Evolutionary conservation across 2,329 filamentous ascomycete species (phyloP), one percentile per base, ranked within the genome.

Genomic region (Cytospora leucostoma): DNA sequence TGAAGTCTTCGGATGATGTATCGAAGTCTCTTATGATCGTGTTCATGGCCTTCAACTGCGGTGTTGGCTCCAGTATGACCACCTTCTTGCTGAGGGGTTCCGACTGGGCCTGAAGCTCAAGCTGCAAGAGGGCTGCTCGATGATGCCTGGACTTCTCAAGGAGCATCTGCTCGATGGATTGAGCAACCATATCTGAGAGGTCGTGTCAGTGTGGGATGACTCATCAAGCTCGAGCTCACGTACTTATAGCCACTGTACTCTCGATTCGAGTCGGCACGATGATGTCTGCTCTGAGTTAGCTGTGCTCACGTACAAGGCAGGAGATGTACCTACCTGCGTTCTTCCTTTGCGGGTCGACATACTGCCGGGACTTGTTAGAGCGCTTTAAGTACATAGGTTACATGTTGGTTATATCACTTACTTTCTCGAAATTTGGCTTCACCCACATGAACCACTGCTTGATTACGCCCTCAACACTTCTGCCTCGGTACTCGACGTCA

Each of bases 361-460:
- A 98, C 82, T 86, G 61, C 19, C n/a, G 61, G 7, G 8, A 33
- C 7, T 19, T 11, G 71, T 61, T 71, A 69, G 63, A 60, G n/a
- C 13, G 4, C 21, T 21, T 27, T 11, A 7, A 6, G 4, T 13
- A 1, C 4, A 27, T 2, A 3, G 27, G 10, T n/a, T 21, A 11
- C 6, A 55, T 7, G 12, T 44, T 13, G 17, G 0, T 35, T 2
- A 7, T 11, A 7, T 37, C 4, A 59, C 71, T 61, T 72, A 83
- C 84, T 76, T 90, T 92, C 75, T 94, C 90, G 71, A 96, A 98
- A 72, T 98, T 98, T 3, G 95, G 95, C 77, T 99, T 99, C 51
- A 99, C 95, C 73, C 91, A 99, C 12, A 80, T 80, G 74, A 98
- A 97, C 95, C 95, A 99, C 75, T 99, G 95, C 76, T 98, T 98